Base-by-base conservation (phyloP, 495 filamentous ascomycete species). In the Penicillium atrosanguineum region DNA sequence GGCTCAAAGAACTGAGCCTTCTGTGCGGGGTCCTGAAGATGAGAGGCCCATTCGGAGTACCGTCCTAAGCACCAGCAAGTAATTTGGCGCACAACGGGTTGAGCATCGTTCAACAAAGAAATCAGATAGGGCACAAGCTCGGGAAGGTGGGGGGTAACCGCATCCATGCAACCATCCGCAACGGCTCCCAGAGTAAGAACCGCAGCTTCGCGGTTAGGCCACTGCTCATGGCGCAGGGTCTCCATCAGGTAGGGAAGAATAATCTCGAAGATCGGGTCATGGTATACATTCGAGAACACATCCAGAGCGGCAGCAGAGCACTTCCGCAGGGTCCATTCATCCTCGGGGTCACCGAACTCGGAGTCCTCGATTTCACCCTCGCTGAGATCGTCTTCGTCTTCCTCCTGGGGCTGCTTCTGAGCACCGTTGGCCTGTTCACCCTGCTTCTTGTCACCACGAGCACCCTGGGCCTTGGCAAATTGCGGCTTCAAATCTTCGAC, bases 41-140 rank as follows among this genome's bases (percentile, higher is more conserved):
- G 82, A 8, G 91, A 88, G 7, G 93, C 94, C 94, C 94, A 99
- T 16, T 85, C 77, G 12, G 95, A 96, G 69, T 97, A 99, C 15
- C 94, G 83, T 16, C 91, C 92, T 28, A 99, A 77, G 15, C 95
- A 93, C 94, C 94, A 99, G 69, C 94, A 97, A 8, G 95, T 97
- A 52, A 99, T 99, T 66, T 95, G 90, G 28, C 94, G 83, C 20
- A 99, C 92, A n/a, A 97, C 87, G 2, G 95, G 89, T 63, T 97
- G 90, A 2, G 76, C 55, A 61, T 99, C 94, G 34, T 88, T 84
- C 7, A 99, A 77, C 3, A 96, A 76, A 18, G 88, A 89, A 52
- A 96, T 88, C 41, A 99, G 82, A 61, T 95, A 99, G 3, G 89
- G 89, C 11, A 97, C 84, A 36, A 99, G 79, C 53, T 96, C 87